Percentiles rank a stretch among this genome's conserved stretches.
phyloP scores from a whole-genome alignment of 192 early-diverging fungal species.

The Martensiomyces pterosporus region DNA sequence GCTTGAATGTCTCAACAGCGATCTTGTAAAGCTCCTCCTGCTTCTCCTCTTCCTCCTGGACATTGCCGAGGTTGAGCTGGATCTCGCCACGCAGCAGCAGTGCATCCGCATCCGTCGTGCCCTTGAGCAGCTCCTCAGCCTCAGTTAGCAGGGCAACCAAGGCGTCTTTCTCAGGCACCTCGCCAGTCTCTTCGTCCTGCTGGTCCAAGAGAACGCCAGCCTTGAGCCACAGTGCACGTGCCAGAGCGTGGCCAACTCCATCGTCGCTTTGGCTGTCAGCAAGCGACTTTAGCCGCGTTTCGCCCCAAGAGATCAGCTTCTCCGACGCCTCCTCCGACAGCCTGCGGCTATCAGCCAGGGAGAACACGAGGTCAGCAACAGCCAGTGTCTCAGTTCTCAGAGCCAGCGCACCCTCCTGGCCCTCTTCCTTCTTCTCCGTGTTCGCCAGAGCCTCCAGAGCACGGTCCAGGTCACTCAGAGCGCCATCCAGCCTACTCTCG shows the following conservation, averaged over 20 bases:
- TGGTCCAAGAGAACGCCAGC: conserved; percentile 24
- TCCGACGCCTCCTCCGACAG: conserved; percentile 2
- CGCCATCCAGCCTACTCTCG: conserved; percentile 1
- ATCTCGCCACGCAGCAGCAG: conserved; percentile 41
- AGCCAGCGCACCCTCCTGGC: no score
- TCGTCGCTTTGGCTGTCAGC: neutral
- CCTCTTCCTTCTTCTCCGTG: neutral
- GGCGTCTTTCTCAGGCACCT: conserved; percentile 5
- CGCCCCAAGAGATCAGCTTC: conserved; percentile 26
- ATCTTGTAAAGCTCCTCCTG: conserved; percentile 30
- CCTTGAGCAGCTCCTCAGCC: conserved; percentile 14
- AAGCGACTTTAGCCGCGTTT: conserved; percentile 6
- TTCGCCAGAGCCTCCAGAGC: conserved; percentile 3
- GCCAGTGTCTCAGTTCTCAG: conserved; percentile 16
- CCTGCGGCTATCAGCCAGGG: conserved; percentile 33
- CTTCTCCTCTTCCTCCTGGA: conserved; percentile 17
- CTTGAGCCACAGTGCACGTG: conserved; percentile 23
- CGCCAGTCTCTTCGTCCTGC: conserved; percentile 12
- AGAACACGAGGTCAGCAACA: conserved; percentile 24
- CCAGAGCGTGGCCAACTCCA: conserved; percentile 7
- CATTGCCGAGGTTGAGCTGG: conserved; percentile 42
- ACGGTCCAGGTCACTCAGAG: conserved; percentile 10
- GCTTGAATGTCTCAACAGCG: conserved; percentile 29
- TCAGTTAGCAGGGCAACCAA: conserved; percentile 12
- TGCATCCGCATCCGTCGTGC: conserved; percentile 6